Evolutionary conservation across 768 basidiomycete species (phyloP).

Genomic region (Guyanaporus albipodus): DNA sequence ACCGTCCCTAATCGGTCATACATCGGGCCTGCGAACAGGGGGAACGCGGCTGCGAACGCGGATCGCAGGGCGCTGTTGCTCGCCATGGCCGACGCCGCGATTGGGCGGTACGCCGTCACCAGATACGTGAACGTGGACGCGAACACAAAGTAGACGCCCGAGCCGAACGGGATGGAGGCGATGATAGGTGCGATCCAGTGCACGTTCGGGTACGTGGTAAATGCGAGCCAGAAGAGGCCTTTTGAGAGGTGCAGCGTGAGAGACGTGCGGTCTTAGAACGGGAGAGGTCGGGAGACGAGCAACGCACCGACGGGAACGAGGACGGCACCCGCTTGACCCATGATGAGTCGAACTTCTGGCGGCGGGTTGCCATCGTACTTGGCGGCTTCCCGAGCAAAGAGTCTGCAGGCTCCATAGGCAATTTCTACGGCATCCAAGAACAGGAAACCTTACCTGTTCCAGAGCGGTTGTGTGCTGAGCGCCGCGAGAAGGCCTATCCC

Average conservation of each 20-base stretch:
- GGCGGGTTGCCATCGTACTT: slow-evolving; percentile 47
- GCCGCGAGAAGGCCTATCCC: slow-evolving; percentile 43
- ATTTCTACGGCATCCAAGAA: not conserved
- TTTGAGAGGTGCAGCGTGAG: not conserved
- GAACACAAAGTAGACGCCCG: slow-evolving; percentile 61
- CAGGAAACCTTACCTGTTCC: slow-evolving; percentile 35
- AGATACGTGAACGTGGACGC: slow-evolving; percentile 63
- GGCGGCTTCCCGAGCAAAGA: slow-evolving; percentile 34
- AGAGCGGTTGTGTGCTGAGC: slow-evolving; percentile 39
- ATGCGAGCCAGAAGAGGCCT: slow-evolving; percentile 54
- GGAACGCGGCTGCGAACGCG: slow-evolving; percentile 48
- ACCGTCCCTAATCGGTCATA: slow-evolving; percentile 56
- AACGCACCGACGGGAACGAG: slow-evolving; percentile 56
- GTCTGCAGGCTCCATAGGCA: slow-evolving; percentile 25
- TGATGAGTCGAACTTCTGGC: slow-evolving; percentile 61
- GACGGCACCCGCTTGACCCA: slow-evolving; percentile 66
- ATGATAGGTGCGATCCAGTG: slow-evolving; percentile 48
- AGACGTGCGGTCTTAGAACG: not conserved
- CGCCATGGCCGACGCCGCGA: slow-evolving; percentile 60
- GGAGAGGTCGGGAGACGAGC: not conserved
- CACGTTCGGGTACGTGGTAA: slow-evolving; percentile 45
- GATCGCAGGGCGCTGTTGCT: slow-evolving; percentile 55
- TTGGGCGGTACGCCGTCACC: slow-evolving; percentile 47
- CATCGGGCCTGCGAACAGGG: slow-evolving; percentile 50
- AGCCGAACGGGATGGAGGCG: slow-evolving; percentile 44